phyloP scores from a whole-genome alignment of 306 rosid genomes.

The Vigna nakashimae region DNA sequence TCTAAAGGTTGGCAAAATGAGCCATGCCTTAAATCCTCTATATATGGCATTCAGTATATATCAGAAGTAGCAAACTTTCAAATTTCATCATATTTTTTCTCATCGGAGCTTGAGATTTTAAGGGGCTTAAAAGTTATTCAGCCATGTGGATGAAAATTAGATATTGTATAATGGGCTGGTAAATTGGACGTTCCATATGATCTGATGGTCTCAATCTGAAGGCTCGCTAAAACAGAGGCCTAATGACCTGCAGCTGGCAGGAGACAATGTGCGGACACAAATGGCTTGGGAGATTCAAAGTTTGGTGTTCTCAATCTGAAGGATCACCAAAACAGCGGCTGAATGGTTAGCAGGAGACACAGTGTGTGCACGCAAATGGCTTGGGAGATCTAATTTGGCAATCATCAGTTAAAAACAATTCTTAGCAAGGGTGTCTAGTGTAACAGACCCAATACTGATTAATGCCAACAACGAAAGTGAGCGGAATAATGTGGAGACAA shows the following conservation, averaged over 20 bases:
- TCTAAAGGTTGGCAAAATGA: conserved; percentile 6
- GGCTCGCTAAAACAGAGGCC: neutral
- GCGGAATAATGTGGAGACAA: too few species aligned
- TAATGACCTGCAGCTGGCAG: neutral
- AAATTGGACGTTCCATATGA: neutral
- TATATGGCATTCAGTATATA: neutral
- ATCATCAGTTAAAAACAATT: neutral
- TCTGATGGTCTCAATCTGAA: neutral
- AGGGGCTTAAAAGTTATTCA: neutral
- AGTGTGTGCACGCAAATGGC: neutral
- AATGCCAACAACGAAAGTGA: too few species aligned
- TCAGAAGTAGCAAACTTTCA: conserved; percentile 2
- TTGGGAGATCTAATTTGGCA: neutral
- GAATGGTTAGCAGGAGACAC: neutral
- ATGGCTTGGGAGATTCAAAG: neutral
- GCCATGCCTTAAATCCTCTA: conserved; percentile 1
- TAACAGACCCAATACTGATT: too few species aligned
- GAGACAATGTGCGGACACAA: neutral
- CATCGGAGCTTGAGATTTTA: neutral
- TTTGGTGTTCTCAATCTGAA: neutral
- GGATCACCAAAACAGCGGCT: neutral
- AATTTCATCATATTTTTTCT: neutral
- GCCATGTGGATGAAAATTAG: neutral
- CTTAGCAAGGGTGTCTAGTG: neutral
- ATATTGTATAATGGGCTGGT: neutral